These are phyloP conservation scores for Chrysopogon serrulatus DNA, from an alignment of 176 grass and related monocot species.

Conservation along the genomic window DNA sequence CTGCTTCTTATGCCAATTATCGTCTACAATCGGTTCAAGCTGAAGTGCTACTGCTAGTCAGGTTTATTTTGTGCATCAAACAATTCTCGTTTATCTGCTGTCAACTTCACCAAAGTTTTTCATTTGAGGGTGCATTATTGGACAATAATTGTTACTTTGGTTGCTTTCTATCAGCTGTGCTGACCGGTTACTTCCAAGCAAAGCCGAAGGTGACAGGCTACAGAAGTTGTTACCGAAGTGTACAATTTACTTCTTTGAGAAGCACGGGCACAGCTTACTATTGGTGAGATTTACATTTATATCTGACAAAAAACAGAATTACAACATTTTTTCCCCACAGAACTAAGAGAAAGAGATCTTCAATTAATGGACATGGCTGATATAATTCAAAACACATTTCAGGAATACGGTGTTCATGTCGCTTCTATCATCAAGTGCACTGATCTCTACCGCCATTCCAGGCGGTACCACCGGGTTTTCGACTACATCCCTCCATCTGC, in stretches of 20 bases:
- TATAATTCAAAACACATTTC: slow-evolving; percentile 6
- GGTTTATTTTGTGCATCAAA: slow-evolving; percentile 23
- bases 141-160: background rate
- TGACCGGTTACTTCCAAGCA: slow-evolving; percentile 67
- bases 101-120: background rate
- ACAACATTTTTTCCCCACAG: background rate
- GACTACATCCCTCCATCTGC: slow-evolving; percentile 61
- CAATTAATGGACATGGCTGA: background rate
- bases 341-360: background rate
- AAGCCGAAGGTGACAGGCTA: slow-evolving; percentile 56
- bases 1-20: slow-evolving; percentile 45
- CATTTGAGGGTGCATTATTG: background rate
- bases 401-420: slow-evolving; percentile 67
- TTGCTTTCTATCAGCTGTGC: slow-evolving; percentile 41
- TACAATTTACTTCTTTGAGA: slow-evolving; percentile 54
- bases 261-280: slow-evolving; percentile 67
- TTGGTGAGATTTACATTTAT: slow-evolving; percentile 38
- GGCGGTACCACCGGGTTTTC: slow-evolving; percentile 31
- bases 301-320: background rate
- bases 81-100: background rate
- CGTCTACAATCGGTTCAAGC: slow-evolving; percentile 50
- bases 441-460: slow-evolving; percentile 50
- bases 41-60: slow-evolving; percentile 52
- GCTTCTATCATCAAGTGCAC: slow-evolving; percentile 61
- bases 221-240: slow-evolving; percentile 47